Evolutionary conservation across 495 filamentous ascomycete species (phyloP).

Genomic region (Xylaria acuta): DNA sequence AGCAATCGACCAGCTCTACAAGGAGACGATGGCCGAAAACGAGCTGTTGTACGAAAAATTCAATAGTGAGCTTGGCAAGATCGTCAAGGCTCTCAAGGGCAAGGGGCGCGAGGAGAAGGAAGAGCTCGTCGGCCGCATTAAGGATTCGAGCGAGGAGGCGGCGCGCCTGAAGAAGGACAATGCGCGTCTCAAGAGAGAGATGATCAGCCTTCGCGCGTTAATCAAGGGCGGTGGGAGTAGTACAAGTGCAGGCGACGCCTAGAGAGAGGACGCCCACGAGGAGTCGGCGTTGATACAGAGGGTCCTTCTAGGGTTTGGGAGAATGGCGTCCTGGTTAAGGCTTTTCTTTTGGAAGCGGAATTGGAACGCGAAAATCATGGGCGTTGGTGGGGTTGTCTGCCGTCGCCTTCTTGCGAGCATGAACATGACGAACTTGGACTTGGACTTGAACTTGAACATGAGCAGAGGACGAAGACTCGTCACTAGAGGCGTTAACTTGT

Average conservation of each 20-base stretch:
- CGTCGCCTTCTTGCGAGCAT: slow-evolving; percentile 9
- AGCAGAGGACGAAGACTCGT: slow-evolving; percentile 1
- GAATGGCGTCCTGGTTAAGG: slow-evolving; percentile 36
- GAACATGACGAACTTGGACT: neutral
- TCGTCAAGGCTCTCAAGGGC: slow-evolving; percentile 72
- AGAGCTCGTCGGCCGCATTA: slow-evolving; percentile 70
- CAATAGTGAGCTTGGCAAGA: slow-evolving; percentile 85
- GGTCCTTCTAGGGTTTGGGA: slow-evolving; percentile 25
- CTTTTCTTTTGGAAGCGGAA: slow-evolving; percentile 27
- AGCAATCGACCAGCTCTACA: slow-evolving; percentile 87
- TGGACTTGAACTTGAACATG: neutral
- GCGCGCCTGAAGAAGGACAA: slow-evolving; percentile 82
- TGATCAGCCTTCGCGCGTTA: slow-evolving; percentile 54
- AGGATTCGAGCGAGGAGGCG: slow-evolving; percentile 70
- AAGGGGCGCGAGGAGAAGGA: slow-evolving; percentile 76
- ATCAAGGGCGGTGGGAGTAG: slow-evolving; percentile 44
- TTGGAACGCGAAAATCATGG: slow-evolving; percentile 16
- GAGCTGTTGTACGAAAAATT: slow-evolving; percentile 93
- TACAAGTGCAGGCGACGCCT: slow-evolving; percentile 34
- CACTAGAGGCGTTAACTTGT: neutral
- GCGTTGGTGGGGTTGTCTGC: slow-evolving; percentile 11
- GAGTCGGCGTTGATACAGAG: slow-evolving; percentile 24
- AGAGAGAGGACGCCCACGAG: slow-evolving; percentile 35
- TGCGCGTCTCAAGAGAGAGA: slow-evolving; percentile 59
- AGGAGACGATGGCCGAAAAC: slow-evolving; percentile 89